These are phyloP conservation scores for Globisporangium recalcitrans DNA, from an alignment of 352 stramenopile species.

Conservation along the genomic window DNA sequence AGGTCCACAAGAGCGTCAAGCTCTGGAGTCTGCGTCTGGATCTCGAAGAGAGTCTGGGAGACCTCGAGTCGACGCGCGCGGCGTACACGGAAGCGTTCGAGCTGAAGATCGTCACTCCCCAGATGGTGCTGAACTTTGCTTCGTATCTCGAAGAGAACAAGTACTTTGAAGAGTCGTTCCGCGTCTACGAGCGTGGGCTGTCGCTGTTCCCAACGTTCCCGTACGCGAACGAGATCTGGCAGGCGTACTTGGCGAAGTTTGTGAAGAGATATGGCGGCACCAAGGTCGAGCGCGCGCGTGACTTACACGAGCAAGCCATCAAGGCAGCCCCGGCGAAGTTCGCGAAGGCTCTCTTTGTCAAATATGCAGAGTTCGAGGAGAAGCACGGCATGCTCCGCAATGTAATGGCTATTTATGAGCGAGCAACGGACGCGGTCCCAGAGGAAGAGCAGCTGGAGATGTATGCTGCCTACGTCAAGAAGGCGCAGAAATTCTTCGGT, in stretches of 20 bases:
- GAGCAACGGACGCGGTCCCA: slow-evolving; percentile 84
- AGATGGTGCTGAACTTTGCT: slow-evolving; percentile 98
- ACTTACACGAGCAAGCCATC: slow-evolving; percentile 96
- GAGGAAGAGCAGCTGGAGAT: slow-evolving; percentile 91
- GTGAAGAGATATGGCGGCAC: slow-evolving; percentile 92
- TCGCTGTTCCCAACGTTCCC: slow-evolving; percentile 89
- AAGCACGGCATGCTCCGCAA: slow-evolving; percentile 94
- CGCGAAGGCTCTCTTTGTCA: slow-evolving; percentile 72
- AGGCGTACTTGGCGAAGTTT: slow-evolving; percentile 94
- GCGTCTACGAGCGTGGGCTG: slow-evolving; percentile 89
- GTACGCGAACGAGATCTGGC: slow-evolving; percentile 95
- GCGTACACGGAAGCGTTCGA: slow-evolving; percentile 95
- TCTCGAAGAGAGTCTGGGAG: slow-evolving; percentile 97
- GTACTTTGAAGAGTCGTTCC: slow-evolving; percentile 96
- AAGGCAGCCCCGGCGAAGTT: slow-evolving; percentile 77
- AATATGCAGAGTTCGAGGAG: slow-evolving; percentile 97
- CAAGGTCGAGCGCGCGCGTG: slow-evolving; percentile 95
- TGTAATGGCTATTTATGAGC: slow-evolving; percentile 94
- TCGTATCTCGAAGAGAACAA: slow-evolving; percentile 95
- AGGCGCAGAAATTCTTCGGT: slow-evolving; percentile 95
- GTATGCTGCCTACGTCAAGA: slow-evolving; percentile 93
- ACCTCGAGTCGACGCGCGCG: slow-evolving; percentile 90
- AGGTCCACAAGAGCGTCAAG: slow-evolving; percentile 89
- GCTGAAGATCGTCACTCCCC: slow-evolving; percentile 93
- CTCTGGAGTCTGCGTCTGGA: slow-evolving; percentile 97